Base-by-base conservation (phyloP, 208 protist genomes). In the Willaertia magna region DNA sequence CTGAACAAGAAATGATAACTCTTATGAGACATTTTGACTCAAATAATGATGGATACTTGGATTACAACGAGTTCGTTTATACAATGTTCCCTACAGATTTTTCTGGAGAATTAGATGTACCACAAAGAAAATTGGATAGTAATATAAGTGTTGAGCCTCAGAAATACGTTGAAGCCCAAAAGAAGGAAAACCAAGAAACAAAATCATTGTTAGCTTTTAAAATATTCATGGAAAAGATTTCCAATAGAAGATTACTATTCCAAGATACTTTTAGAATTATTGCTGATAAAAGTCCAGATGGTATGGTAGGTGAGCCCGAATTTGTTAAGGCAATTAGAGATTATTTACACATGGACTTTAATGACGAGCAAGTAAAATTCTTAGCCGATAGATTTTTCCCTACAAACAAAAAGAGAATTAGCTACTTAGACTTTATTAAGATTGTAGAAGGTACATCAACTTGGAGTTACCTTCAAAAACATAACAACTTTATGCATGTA, bases 1-100 rank as follows among this genome's bases (percentile, higher is more conserved):
- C 91, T 18, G 95, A 96, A 87, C 95, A 97, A 88, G 94, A 97
- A 87, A 90, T 97, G 40, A 84, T 95, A 55, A 96, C 93, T 7
- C 88, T 97, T n/a, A 89, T 97, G 61, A 93, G 95, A 67, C 95
- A 92, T 90, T 96, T 96, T 89, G 93, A 97, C 90, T 92, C 92
- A 85, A 92, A 94, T 82, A 92, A 92, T 74, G 95, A 97, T 86
- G 95, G 93, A 9, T 93, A 93, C 88, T 92, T 95, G 34, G 88
- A 75, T 26, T 96, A 95, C 89, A 93, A 22, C 40, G 92, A 94
- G 52, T 78, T 96, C 82, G 91, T 93, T 87, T 88, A 89, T 67
- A 93, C 91, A 90, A 92, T 95, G 87, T 87, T 88, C 18, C 87
- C 49, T 16, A 18, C 20, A 34, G 87, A 88, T 74, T 89, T 90